phyloP scores from a whole-genome alignment of 352 stramenopile species.

The Elongisporangium prolatum region DNA sequence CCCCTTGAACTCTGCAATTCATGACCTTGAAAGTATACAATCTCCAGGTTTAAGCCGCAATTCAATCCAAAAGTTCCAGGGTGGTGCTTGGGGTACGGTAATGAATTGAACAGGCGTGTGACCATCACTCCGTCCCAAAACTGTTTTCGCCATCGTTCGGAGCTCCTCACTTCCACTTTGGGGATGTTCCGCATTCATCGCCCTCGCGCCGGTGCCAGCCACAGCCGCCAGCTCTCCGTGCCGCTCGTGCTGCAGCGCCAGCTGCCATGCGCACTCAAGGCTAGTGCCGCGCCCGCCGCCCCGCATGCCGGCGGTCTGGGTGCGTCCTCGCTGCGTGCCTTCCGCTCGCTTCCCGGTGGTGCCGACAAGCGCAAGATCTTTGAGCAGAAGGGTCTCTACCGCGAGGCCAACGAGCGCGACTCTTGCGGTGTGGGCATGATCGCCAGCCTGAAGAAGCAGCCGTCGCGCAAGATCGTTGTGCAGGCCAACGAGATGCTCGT shows the following conservation, averaged over 20 bases:
- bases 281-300: constrained; percentile 3
- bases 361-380: constrained; percentile 54
- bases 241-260: constrained; percentile 14
- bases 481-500: constrained; percentile 97
- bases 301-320: neutral
- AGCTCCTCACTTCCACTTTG: constrained; percentile 14
- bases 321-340: constrained; percentile 20
- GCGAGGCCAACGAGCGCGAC: constrained; percentile 49
- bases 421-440: constrained; percentile 95
- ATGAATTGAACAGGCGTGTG: constrained; percentile 15
- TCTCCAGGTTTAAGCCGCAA: constrained; percentile 8
- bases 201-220: constrained; percentile 12
- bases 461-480: constrained; percentile 87
- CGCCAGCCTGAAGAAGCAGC: constrained; percentile 93
- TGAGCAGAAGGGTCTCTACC: constrained; percentile 54
- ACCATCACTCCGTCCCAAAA: constrained; percentile 9
- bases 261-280: constrained; percentile 8
- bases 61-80: constrained; percentile 11
- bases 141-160: constrained; percentile 1
- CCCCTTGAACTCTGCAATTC: constrained; percentile 2
- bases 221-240: constrained; percentile 12
- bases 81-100: constrained; percentile 8
- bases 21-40: constrained; percentile 15
- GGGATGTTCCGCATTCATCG: constrained; percentile 48
- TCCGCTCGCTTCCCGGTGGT: constrained; percentile 41